Conservation (phyloP, 192 early-diverging fungal species). For the Podila minutissima region DNA sequence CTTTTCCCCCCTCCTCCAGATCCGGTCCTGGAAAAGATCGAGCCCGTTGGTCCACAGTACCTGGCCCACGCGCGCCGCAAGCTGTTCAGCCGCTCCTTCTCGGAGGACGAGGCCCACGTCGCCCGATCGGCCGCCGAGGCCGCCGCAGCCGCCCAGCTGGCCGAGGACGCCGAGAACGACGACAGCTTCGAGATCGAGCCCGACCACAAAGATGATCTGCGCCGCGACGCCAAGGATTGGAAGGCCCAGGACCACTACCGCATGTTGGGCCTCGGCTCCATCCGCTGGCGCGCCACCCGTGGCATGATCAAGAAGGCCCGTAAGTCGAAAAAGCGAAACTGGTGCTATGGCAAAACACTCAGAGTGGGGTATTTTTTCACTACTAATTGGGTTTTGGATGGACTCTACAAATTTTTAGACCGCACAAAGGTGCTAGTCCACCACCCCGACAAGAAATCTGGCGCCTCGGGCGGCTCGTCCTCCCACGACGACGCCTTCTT, state of each 20-base stretch:
- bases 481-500: slow-evolving; percentile 77
- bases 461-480: slow-evolving; percentile 29
- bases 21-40: slow-evolving; percentile 32
- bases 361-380: too few relatives aligned
- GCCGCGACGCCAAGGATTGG: slow-evolving; percentile 78
- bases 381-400: too few relatives aligned
- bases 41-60: slow-evolving; percentile 54
- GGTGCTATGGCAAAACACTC: neutral
- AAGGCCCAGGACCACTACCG: slow-evolving; percentile 90
- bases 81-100: slow-evolving; percentile 56
- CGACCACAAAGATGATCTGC: slow-evolving; percentile 68
- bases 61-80: slow-evolving; percentile 55
- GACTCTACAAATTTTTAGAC: slow-evolving; percentile 8
- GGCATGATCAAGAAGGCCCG: slow-evolving; percentile 81
- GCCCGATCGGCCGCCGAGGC: slow-evolving; percentile 59
- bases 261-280: slow-evolving; percentile 73
- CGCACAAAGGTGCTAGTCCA: slow-evolving; percentile 63
- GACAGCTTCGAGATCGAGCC: slow-evolving; percentile 63
- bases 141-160: slow-evolving; percentile 16
- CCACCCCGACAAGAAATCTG: slow-evolving; percentile 84
- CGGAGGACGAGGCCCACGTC: slow-evolving; percentile 56
- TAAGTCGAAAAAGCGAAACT: slow-evolving; percentile 13
- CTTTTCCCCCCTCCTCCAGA: neutral
- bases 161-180: slow-evolving; percentile 52
- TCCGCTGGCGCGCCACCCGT: slow-evolving; percentile 73